Evolutionary conservation across 139 green algal species (phyloP), one percentile per base, ranked within the genome.

Genomic region (Coelastrella sp.): DNA sequence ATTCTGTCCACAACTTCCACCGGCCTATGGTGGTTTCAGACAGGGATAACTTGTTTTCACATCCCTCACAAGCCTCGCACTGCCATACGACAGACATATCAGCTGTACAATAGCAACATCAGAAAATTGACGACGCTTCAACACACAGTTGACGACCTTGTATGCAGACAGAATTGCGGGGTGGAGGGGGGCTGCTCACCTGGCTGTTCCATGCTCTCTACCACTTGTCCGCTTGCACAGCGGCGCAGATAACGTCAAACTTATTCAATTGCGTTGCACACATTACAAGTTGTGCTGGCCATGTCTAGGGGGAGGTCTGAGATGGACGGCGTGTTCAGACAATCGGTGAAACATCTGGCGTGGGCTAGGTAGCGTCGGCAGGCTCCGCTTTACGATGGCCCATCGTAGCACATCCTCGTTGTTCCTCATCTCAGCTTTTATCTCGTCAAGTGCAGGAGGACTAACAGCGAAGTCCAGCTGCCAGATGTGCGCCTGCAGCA

Each of bases 11-110:
- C 94, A 96, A 17, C 59, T 20, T 65, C 90, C 68, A 90, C 94
- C 91, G 93, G 92, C 93, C 96, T 92, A 27, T 83, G 78, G 91
- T 80, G 63, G 86, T 79, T 78, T 97, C 91, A 90, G 95, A 95
- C 95, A 97, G 95, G 95, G 95, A 97, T 97, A 97, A 97, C 95
- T 95, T 61, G 61, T 91, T 74, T 70, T 89, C 27, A 91, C 82
- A 91, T 88, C 80, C 65, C 60, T 89, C 92, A 90, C 78, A 82
- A 58, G 74, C 82, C 73, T 79, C 61, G 80, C 60, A 85, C 68
- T 76, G 68, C 19, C 17, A 24, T 35, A 76, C 11, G 68, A 11
- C 7, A 17, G 8, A 27, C 4, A 76, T 1, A 1, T 7, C 9
- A 75, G 8, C 0, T 8, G 19, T 10, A 59, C 65, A 10, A 35